Evolutionary conservation across 179 eudicot species (phyloP), one percentile per base, ranked within the genome.

Genomic region (Beta corolliflora): DNA sequence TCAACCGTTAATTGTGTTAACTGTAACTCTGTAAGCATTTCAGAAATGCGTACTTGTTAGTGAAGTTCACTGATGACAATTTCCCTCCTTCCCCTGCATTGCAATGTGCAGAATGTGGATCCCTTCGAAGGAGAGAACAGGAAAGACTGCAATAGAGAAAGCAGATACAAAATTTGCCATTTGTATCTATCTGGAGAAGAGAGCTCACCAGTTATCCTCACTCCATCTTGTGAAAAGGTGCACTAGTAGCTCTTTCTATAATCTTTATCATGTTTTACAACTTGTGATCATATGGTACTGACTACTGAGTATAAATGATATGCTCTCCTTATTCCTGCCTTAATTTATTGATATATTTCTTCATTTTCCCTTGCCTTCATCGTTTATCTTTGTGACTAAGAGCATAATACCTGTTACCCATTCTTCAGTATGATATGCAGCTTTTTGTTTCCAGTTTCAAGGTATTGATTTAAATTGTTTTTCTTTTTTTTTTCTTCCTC

Each of bases 121-220:
- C 36, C 79, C 18, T 48, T 79, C 45, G 75, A 83, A 63, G 88
- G 83, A 52, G 80, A 73, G 54, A 71, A 71, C 52, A 73, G 55
- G 58, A 80, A 79, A 69, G 83, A 75, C 65, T 58, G 44, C 23
- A 78, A 81, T 44, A 81, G 75, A 79, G 91, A 81, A 78, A 86
- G 80, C 68, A 78, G 84, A 80, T 79, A 83, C 56, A 85, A 80
- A 67, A 79, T 80, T 83, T 79, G 80, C 76, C 89, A 72, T 82
- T 81, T 93, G 77, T 89, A 86, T 78, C 84, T 93, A 76, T 93
- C 97, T 70, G 95, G 91, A 72, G 92, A 88, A 70, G 90, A 86
- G 68, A 85, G 79, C 79, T 83, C 92, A 61, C 80, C 84, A 45
- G 76, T 80, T 66, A 84, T 84, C 81, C 76, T 80, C 63, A 80